Evolutionary conservation across 2,329 filamentous ascomycete species (phyloP).

Genomic region (Arthrocladium fulminans): DNA sequence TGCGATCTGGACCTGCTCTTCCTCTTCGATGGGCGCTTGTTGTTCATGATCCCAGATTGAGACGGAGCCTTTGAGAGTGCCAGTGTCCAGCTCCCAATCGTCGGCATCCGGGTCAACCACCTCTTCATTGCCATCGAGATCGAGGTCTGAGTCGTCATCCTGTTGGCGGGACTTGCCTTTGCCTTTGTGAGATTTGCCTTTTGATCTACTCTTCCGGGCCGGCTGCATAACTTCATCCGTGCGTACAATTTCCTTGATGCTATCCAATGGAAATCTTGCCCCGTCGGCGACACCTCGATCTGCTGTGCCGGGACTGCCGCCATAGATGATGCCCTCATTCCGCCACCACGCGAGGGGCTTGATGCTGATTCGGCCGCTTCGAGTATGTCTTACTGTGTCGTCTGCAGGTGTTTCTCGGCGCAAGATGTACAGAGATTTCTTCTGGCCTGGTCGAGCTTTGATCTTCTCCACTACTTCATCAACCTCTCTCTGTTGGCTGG

Average conservation of each 20-base stretch:
- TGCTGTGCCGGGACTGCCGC: constrained; percentile 43
- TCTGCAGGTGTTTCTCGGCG: constrained; percentile 45
- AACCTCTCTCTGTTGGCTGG: constrained; percentile 30
- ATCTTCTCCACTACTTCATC: constrained; percentile 37
- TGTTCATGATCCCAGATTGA: constrained; percentile 35
- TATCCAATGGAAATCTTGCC: constrained; percentile 55
- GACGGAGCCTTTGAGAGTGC: constrained; percentile 36
- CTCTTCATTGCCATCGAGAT: constrained; percentile 26
- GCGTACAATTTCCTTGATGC: constrained; percentile 68
- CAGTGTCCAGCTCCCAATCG: constrained; percentile 37
- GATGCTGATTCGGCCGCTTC: constrained; percentile 70
- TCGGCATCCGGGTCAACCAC: constrained; percentile 28
- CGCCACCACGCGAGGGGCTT: constrained; percentile 78
- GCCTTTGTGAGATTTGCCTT: constrained; percentile 28
- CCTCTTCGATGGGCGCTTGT: constrained; percentile 31
- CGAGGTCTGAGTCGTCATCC: constrained; percentile 30
- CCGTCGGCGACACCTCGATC: constrained; percentile 30
- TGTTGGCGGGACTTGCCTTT: constrained; percentile 25
- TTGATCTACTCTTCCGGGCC: constrained; percentile 27
- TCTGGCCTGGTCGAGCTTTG: constrained; percentile 37
- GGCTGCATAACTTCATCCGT: constrained; percentile 52
- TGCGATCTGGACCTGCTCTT: constrained; percentile 46
- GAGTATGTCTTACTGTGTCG: constrained; percentile 52
- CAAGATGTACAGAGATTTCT: constrained; percentile 39
- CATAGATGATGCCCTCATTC: constrained; percentile 67